phyloP scores from a whole-genome alignment of 1,284 basidiomycete species.

The Cutaneotrichosporon sp. region DNA sequence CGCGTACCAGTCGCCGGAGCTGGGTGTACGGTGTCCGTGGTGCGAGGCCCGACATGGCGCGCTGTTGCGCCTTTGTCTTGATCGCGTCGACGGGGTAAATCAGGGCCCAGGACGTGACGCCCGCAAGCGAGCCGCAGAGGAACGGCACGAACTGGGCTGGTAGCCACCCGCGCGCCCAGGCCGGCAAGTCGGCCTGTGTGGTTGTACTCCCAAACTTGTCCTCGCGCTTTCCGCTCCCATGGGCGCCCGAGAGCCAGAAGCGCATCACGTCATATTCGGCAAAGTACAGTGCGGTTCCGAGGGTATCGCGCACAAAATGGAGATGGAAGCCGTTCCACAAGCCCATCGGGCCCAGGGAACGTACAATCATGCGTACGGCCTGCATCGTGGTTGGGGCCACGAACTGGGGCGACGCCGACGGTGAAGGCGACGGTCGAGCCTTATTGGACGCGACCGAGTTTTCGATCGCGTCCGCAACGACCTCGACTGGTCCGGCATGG shows the following conservation, averaged over 20 bases:
- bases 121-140: slow-evolving; percentile 50
- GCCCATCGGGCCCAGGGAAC: slow-evolving; percentile 35
- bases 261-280: slow-evolving; percentile 54
- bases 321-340: slow-evolving; percentile 50
- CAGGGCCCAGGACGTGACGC: slow-evolving; percentile 52
- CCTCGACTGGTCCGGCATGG: not conserved
- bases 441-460: too few species aligned
- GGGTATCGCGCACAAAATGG: slow-evolving; percentile 50
- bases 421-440: not conserved
- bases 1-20: slow-evolving; percentile 48
- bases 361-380: slow-evolving; percentile 44
- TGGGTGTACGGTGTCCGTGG: slow-evolving; percentile 45
- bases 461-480: slow-evolving; percentile 4
- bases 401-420: slow-evolving; percentile 20
- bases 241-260: slow-evolving; percentile 37
- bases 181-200: slow-evolving; percentile 45
- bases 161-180: slow-evolving; percentile 48
- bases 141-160: slow-evolving; percentile 48
- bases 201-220: slow-evolving; percentile 11
- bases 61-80: slow-evolving; percentile 53
- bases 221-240: not conserved
- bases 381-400: slow-evolving; percentile 46
- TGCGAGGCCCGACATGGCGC: slow-evolving; percentile 45
- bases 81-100: slow-evolving; percentile 54
- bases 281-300: slow-evolving; percentile 52